Conservation (phyloP, 2,329 filamentous ascomycete genomes). For the Aspergillus quadricinctus region DNA sequence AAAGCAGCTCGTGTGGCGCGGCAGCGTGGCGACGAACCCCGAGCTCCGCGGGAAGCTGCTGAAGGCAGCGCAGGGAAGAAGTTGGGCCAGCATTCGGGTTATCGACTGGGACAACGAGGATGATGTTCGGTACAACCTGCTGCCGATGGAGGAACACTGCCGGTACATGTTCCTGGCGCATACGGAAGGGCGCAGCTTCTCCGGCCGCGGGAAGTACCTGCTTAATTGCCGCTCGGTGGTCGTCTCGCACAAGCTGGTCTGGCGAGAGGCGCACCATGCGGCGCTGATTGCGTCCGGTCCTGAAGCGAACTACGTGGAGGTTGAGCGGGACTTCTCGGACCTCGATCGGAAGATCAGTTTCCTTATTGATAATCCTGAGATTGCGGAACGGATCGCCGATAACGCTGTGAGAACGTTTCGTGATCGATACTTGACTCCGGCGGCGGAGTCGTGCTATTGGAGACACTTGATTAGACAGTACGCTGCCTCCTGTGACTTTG, state of each 20-base stretch:
- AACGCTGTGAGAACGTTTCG: conserved; percentile 48
- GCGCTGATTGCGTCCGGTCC: conserved; percentile 43
- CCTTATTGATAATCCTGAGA: conserved; percentile 40
- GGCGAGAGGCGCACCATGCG: conserved; percentile 47
- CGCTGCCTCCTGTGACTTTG: conserved; percentile 38
- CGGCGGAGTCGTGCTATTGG: conserved; percentile 55
- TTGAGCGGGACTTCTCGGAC: conserved; percentile 54
- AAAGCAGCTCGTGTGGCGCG: conserved; percentile 48
- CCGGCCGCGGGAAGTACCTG: conserved; percentile 51
- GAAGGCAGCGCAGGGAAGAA: conserved; percentile 33
- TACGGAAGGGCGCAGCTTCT: conserved; percentile 52
- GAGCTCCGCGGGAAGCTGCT: conserved; percentile 39
- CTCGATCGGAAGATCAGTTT: conserved; percentile 43
- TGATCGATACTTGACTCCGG: conserved; percentile 51
- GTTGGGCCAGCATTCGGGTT: conserved; percentile 45
- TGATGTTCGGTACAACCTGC: conserved; percentile 37
- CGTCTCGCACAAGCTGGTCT: conserved; percentile 46
- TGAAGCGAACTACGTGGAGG: conserved; percentile 48
- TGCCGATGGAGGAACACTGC: conserved; percentile 52
- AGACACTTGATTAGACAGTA: conserved; percentile 42
- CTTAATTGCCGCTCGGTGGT: conserved; percentile 50
- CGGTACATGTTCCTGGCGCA: conserved; percentile 52
- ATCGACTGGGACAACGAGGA: conserved; percentile 41
- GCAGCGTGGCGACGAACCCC: conserved; percentile 37
- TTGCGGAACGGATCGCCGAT: conserved; percentile 48